A percentile compares a stretch with the other conserved stretches of the same genome.
Conservation (phyloP, 1,139 yeast genomes). For the Cylindricascospora bacillispora region DNA sequence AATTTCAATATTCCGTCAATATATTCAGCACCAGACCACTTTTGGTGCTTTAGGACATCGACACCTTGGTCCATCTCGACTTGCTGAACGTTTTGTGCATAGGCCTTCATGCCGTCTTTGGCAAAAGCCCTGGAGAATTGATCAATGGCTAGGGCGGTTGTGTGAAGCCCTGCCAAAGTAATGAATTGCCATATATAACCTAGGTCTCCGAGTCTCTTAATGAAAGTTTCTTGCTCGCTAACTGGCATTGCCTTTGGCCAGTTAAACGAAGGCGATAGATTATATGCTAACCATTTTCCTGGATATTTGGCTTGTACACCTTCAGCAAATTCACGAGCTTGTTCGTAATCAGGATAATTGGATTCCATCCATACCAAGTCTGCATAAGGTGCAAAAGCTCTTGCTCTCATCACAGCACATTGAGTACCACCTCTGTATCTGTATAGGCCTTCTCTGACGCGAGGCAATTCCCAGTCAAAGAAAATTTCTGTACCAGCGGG, state of each 20-base stretch:
- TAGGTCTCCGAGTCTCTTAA: constrained; percentile 70
- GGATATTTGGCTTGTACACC: constrained; percentile 79
- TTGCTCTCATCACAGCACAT: constrained; percentile 95
- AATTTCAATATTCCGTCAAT: constrained; percentile 81
- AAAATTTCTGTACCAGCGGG: constrained; percentile 67
- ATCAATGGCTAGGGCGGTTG: constrained; percentile 87
- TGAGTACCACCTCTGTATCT: constrained; percentile 94
- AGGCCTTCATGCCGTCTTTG: constrained; percentile 87
- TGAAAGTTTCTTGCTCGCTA: constrained; percentile 82
- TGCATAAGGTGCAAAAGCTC: constrained; percentile 90
- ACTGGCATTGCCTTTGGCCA: constrained; percentile 92
- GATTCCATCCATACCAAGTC: constrained; percentile 99
- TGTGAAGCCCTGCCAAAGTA: constrained; percentile 93
- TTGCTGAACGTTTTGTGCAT: constrained; percentile 76
- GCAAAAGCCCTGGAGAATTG: constrained; percentile 71
- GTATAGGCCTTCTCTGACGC: constrained; percentile 97
- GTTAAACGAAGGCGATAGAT: constrained; percentile 93
- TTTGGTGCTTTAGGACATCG: constrained; percentile 95
- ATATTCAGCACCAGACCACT: constrained; percentile 99
- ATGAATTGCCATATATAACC: constrained; percentile 98
- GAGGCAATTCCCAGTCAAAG: constrained; percentile 93
- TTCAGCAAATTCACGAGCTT: constrained; percentile 89
- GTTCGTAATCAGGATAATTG: constrained; percentile 83
- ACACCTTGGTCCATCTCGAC: constrained; percentile 83
- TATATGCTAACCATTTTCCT: constrained; percentile 90